Evolutionary conservation across 139 green algal species (phyloP).

Genomic region (Auxenochlorella pyrenoidosa): DNA sequence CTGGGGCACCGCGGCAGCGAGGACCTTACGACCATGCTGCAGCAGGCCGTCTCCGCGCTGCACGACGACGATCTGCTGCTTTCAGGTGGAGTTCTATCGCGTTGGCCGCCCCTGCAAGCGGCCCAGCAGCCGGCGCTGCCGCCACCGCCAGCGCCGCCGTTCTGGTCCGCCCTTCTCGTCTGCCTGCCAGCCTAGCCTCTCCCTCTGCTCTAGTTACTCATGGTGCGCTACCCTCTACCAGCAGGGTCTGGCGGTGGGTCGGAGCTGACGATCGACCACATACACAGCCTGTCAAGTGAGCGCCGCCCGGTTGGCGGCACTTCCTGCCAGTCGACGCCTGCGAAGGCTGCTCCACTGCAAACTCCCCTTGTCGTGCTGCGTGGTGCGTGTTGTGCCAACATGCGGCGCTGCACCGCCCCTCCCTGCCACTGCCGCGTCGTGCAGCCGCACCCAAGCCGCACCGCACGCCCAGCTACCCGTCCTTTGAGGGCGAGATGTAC

Average conservation of each 20-base stretch:
- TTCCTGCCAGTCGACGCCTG: too few relatives aligned
- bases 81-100: neutral
- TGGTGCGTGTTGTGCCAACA: too few relatives aligned
- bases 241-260: neutral
- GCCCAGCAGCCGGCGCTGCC: too few relatives aligned
- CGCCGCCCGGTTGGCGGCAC: neutral
- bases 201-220: too few relatives aligned
- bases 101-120: too few relatives aligned
- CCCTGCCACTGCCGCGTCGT: neutral
- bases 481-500: slow-evolving; percentile 13
- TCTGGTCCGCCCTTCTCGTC: too few relatives aligned
- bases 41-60: slow-evolving; percentile 8
- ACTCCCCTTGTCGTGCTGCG: too few relatives aligned
- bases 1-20: slow-evolving; percentile 16
- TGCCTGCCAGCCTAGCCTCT: too few relatives aligned
- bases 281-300: slow-evolving; percentile 51
- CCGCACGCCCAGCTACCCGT: slow-evolving; percentile 16
- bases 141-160: too few relatives aligned
- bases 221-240: too few relatives aligned
- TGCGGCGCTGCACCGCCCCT: neutral
- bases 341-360: too few relatives aligned
- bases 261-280: slow-evolving; percentile 51
- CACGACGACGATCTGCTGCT: slow-evolving; percentile 37
- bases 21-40: neutral
- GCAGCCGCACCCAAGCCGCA: neutral